Evolutionary conservation across 805 yeast species (phyloP).

Genomic region (Brettanomyces bruxellensis): DNA sequence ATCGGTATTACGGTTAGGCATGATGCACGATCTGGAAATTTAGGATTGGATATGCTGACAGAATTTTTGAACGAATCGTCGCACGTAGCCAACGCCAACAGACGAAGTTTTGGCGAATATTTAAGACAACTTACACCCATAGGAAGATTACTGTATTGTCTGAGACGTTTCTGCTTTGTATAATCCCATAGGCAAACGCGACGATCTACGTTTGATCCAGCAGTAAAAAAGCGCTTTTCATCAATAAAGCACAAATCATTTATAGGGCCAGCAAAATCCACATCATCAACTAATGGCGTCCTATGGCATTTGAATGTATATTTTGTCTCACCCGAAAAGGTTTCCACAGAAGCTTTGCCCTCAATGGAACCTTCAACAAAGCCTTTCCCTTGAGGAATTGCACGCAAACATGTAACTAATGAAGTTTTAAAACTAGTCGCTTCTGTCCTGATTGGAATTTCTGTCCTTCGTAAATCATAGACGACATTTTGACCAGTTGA

Average conservation of each 20-base stretch:
- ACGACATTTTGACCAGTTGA: constrained; percentile 42
- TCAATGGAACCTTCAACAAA: constrained; percentile 69
- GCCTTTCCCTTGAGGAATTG: constrained; percentile 46
- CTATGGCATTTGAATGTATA: constrained; percentile 85
- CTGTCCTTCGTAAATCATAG: constrained; percentile 42
- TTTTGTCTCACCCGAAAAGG: constrained; percentile 35
- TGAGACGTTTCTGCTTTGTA: constrained; percentile 19
- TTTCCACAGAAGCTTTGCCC: constrained; percentile 73
- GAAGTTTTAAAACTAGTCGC: constrained; percentile 60
- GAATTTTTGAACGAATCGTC: constrained; percentile 32
- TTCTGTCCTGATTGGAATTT: constrained; percentile 37
- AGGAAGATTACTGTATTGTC: constrained; percentile 16
- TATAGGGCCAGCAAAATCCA: constrained; percentile 19
- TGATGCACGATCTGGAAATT: background rate
- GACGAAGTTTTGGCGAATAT: constrained; percentile 5
- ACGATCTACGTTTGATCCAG: constrained; percentile 20
- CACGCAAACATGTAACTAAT: constrained; percentile 43
- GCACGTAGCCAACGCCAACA: constrained; percentile 31
- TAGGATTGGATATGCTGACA: constrained; percentile 1
- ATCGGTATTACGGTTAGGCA: background rate
- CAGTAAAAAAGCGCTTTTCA: constrained; percentile 15
- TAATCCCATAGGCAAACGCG: constrained; percentile 26
- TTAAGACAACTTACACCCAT: constrained; percentile 12
- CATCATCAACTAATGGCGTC: constrained; percentile 13
- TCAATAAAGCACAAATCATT: constrained; percentile 12